These are phyloP conservation scores for Pleurotus ostreatus DNA, from an alignment of 768 basidiomycete genomes.

Conservation along the genomic window DNA sequence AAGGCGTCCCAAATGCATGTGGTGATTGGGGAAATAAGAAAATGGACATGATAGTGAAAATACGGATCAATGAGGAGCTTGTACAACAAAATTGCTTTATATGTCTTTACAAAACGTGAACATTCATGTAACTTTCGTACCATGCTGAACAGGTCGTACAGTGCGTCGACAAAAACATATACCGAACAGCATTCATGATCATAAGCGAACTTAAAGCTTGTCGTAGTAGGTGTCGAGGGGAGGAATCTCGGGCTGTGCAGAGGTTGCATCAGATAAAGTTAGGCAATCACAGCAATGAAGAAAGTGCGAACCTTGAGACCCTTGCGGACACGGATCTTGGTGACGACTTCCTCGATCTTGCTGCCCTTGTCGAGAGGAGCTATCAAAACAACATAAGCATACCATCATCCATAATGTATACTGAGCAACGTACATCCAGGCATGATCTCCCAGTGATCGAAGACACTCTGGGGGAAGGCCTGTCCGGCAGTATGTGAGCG, in stretches of 20 bases:
- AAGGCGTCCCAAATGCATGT: not conserved
- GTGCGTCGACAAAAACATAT: slow-evolving; percentile 11
- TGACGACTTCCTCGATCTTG: slow-evolving; percentile 86
- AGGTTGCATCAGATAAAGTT: slow-evolving; percentile 9
- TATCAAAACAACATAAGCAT: slow-evolving; percentile 17
- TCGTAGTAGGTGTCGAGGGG: slow-evolving; percentile 89
- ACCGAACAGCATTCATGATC: not conserved
- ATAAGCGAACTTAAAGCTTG: slow-evolving; percentile 66
- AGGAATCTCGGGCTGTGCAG: slow-evolving; percentile 76
- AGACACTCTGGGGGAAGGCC: slow-evolving; percentile 95
- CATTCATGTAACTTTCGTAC: slow-evolving; percentile 3
- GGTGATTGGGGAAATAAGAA: not conserved
- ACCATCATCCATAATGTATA: slow-evolving; percentile 8
- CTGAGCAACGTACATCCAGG: slow-evolving; percentile 56
- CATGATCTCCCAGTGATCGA: slow-evolving; percentile 92
- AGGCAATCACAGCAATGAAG: not conserved
- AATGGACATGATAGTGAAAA: not conserved
- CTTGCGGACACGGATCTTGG: slow-evolving; percentile 82
- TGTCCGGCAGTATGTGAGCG: slow-evolving; percentile 91
- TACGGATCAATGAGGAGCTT: not conserved
- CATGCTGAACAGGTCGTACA: not conserved
- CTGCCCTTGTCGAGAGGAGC: slow-evolving; percentile 86
- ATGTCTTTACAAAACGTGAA: slow-evolving; percentile 3
- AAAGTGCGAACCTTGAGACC: slow-evolving; percentile 74
- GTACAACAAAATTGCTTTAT: slow-evolving; percentile 5